phyloP scores from a whole-genome alignment of 73 alveolate genomes.

The Stentor coeruleus region DNA sequence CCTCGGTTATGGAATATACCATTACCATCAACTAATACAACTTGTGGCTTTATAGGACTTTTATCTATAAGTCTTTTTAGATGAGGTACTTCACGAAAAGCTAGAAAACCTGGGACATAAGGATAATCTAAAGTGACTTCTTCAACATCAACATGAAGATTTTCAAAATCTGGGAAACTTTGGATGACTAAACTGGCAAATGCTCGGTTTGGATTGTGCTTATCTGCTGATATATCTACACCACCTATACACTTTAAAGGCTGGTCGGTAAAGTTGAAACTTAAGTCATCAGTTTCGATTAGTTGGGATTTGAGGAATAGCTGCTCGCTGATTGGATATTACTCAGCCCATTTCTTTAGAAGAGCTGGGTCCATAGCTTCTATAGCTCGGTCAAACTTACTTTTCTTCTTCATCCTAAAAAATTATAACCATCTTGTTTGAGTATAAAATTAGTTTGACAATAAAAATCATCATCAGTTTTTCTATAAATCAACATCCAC shows the following conservation, averaged over 20 bases:
- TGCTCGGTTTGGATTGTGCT: constrained; percentile 65
- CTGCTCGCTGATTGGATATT: constrained; percentile 31
- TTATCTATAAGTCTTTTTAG: constrained; percentile 67
- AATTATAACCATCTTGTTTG: too few species aligned
- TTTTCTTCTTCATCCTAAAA: constrained; percentile 18
- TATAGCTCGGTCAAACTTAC: constrained; percentile 13
- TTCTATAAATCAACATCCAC: too few species aligned
- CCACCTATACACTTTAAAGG: constrained; percentile 67
- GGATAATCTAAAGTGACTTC: constrained; percentile 81
- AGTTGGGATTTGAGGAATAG: constrained; percentile 41
- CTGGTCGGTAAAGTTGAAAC: constrained; percentile 25
- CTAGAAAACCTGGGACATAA: constrained; percentile 96
- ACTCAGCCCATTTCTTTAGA: constrained; percentile 43
- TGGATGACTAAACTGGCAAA: constrained; percentile 77
- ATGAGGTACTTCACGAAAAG: constrained; percentile 95
- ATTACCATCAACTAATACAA: constrained; percentile 92
- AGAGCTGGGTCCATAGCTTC: constrained; percentile 48
- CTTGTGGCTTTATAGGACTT: constrained; percentile 81
- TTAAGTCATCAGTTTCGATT: constrained; percentile 43
- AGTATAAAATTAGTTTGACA: too few species aligned
- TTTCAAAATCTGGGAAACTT: constrained; percentile 64
- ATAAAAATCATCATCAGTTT: too few species aligned
- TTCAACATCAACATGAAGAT: constrained; percentile 70
- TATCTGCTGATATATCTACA: constrained; percentile 74
- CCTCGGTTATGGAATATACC: constrained; percentile 92